phyloP scores from a whole-genome alignment of 2,329 filamentous ascomycete species.

The Alternaria triticina region DNA sequence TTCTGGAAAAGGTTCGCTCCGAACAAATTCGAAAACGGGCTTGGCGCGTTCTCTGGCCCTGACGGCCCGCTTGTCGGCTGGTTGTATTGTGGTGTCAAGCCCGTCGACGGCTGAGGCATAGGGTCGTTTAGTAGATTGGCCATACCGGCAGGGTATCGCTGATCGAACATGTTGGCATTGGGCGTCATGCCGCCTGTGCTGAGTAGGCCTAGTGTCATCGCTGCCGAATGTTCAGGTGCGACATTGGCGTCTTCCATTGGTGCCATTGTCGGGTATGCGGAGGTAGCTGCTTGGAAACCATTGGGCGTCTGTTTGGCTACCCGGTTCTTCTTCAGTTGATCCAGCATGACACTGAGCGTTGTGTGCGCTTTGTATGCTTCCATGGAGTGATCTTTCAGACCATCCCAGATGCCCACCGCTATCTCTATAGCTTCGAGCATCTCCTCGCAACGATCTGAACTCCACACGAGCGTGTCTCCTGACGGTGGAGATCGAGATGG shows the following conservation, averaged over 20 bases:
- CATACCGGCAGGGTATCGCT: constrained; percentile 47
- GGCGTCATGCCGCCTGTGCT: constrained; percentile 67
- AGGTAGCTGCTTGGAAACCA: constrained; percentile 39
- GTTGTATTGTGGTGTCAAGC: constrained; percentile 44
- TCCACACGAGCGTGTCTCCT: constrained; percentile 53
- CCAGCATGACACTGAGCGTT: constrained; percentile 82
- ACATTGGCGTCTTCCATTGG: constrained; percentile 62
- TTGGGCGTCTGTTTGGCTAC: constrained; percentile 34
- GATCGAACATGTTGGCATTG: constrained; percentile 52
- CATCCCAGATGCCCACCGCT: constrained; percentile 80
- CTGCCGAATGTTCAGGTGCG: constrained; percentile 67
- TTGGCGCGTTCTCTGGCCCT: constrained; percentile 52
- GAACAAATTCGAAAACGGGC: constrained; percentile 63
- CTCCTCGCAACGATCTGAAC: constrained; percentile 63
- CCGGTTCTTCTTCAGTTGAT: constrained; percentile 69
- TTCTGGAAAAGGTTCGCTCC: constrained; percentile 57
- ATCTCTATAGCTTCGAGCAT: constrained; percentile 79
- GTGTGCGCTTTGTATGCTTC: constrained; percentile 88
- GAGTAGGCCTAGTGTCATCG: constrained; percentile 73
- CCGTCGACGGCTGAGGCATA: constrained; percentile 36
- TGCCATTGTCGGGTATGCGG: constrained; percentile 36
- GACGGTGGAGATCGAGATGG: constrained; percentile 43
- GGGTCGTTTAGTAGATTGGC: constrained; percentile 48
- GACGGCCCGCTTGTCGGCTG: constrained; percentile 37
- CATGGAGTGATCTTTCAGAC: constrained; percentile 76